Evolutionary conservation across 192 early-diverging fungal species (phyloP), one percentile per base, ranked within the genome.

Genomic region (Entophlyctis helioformis): DNA sequence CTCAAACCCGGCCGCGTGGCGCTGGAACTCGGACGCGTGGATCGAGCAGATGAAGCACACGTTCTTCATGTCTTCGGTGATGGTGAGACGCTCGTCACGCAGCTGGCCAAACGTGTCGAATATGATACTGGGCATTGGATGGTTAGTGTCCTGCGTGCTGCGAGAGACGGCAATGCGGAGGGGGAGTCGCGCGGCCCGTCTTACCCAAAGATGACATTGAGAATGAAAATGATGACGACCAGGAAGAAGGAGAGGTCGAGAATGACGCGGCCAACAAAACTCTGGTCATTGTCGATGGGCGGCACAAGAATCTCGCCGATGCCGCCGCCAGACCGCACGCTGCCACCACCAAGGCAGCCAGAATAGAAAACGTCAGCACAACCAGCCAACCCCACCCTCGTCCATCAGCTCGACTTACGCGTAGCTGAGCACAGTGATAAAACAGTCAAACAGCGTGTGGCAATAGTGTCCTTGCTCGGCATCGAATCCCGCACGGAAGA

Each of bases 71-170:
- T 63, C 60, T n/a, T 59, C 45, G 16, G 36, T 44, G 19, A 63
- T 59, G 16, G 60, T 57, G 20, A 53, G 44, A 1, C 51, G 44
- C 33, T 63, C 57, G 24, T 63, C 60, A 23, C 60, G 42, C 5
- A 63, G 32, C 29, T 59, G 56, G 32, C 60, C 60, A 48, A 63
- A 63, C 8, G 60, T 63, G 37, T 63, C 60, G 36, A 59, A 59
- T 22, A 57, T 63, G 20, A 63, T 57, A 59, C 55, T 51, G 45
- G 29, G 29, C 4, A 31, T 4, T 4, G 29, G 11, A 31, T 4
- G 29, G 11, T 31, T 11, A 31, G 29, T 11, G 6, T 4, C 29
- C 29, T 31, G 29, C 11, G n/a, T n/a, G n/a, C n/a, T n/a, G n/a
- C n/a, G n/a, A n/a, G n/a, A n/a, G n/a, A n/a, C n/a, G n/a, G n/a